Evolutionary conservation across 2,329 filamentous ascomycete species (phyloP), one percentile per base, ranked within the genome.

Genomic region (Eutypa lata): DNA sequence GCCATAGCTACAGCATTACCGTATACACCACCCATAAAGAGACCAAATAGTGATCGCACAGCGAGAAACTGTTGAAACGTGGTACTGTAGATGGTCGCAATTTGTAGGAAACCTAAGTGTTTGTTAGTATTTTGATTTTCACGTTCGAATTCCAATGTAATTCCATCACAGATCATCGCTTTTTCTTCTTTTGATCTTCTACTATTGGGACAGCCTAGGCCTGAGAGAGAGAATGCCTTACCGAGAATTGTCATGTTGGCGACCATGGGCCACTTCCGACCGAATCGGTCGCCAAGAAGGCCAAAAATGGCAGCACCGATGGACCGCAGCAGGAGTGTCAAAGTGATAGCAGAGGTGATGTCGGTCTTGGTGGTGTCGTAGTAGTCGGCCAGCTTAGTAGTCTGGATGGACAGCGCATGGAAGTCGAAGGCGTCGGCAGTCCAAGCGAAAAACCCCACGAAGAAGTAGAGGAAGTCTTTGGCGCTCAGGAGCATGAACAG

Each of bases 361-460:
- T 87, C 77, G 1, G 88, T 89, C 59, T 84, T 85, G 19, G 53
- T 58, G 13, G 57, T 59, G 5, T 75, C 59, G 61, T 83, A 87
- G 59, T 82, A 82, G 2, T 76, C 69, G 4, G 81, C 80, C 22
- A 92, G 75, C 71, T 91, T 90, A 60, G 80, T 80, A 3, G 88
- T 89, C 68, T 91, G 89, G 58, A 93, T 89, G 4, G 86, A 89
- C 8, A 93, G 77, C 24, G 89, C 87, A 70, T 91, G 88, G 67
- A 92, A 93, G 70, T 91, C 89, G 67, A 92, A 93, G 3, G 89
- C 89, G 68, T 93, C 90, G 52, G 88, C 89, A 1, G 83, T 88
- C 90, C 90, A 93, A 16, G 88, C 86, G 33, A 80, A 70, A 65
- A 92, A 84, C 3, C 88, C 89, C 11, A 91, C 86, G 40, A 88